A percentile compares a stretch with the other conserved stretches of the same genome.
Evolutionary conservation across 345 rosid species (phyloP).

Genomic region (Trapa incisa): DNA sequence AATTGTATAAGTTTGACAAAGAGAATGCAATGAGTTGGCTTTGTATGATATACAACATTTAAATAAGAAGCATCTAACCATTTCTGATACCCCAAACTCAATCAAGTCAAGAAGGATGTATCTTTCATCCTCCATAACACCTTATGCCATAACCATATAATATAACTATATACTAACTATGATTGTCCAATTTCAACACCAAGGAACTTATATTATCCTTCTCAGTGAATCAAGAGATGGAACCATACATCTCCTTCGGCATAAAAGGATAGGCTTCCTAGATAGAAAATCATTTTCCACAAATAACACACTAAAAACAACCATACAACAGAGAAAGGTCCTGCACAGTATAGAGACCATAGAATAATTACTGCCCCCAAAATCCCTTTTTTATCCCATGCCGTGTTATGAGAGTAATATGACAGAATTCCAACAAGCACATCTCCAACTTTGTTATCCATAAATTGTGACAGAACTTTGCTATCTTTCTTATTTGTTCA

Average conservation of each 20-base stretch:
- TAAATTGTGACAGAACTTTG: not conserved
- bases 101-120: not conserved
- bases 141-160: not conserved
- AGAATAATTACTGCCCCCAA: not conserved
- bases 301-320: not conserved
- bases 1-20: not conserved
- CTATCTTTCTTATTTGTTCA: not conserved
- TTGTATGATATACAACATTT: not conserved
- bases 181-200: not conserved
- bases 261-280: not conserved
- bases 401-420: not conserved
- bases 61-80: not conserved
- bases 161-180: not conserved
- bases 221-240: not conserved
- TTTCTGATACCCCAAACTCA: not conserved
- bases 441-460: not conserved
- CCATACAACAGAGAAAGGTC: not conserved
- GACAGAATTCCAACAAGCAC: not conserved
- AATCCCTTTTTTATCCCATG: not conserved
- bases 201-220: not conserved
- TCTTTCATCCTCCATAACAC: not conserved
- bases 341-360: not conserved
- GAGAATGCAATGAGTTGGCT: not conserved
- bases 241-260: not conserved
- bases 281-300: not conserved